Conservation (phyloP, 2,329 filamentous ascomycete genomes). For the Verticillium longisporum region DNA sequence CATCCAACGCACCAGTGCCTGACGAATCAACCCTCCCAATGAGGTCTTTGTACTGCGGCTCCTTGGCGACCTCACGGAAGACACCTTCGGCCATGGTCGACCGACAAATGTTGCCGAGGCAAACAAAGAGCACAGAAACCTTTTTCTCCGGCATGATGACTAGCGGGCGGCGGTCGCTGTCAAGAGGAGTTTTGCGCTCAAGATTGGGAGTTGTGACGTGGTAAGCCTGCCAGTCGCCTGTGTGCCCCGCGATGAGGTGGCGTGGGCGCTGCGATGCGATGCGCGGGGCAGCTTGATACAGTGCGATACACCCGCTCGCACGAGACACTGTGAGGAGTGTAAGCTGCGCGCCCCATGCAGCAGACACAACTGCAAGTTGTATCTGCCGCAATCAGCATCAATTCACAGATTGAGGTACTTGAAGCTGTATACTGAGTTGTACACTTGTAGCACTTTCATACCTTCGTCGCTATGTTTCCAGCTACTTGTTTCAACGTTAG, state of each 20-base stretch:
- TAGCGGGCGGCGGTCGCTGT: neutral
- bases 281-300: neutral
- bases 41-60: slow-evolving; percentile 49
- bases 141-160: slow-evolving; percentile 27
- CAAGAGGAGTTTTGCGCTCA: neutral
- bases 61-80: slow-evolving; percentile 65
- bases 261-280: neutral
- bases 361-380: too few species aligned
- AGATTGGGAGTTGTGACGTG: slow-evolving; percentile 3
- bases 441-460: too few species aligned
- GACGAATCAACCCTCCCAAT: slow-evolving; percentile 76
- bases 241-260: neutral
- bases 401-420: too few species aligned
- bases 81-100: slow-evolving; percentile 96
- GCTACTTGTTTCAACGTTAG: too few species aligned
- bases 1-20: slow-evolving; percentile 56
- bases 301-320: neutral
- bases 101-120: slow-evolving; percentile 90
- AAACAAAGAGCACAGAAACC: slow-evolving; percentile 84
- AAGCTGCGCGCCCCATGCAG: too few species aligned
- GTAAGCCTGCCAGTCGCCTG: neutral
- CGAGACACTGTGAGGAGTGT: neutral
- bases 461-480: too few species aligned
- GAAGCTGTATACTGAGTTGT: too few species aligned
- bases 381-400: too few species aligned